Evolutionary conservation across 2,329 filamentous ascomycete genomes (phyloP), one percentile per base, ranked within the genome.

Genomic region (Penicillium sp.): DNA sequence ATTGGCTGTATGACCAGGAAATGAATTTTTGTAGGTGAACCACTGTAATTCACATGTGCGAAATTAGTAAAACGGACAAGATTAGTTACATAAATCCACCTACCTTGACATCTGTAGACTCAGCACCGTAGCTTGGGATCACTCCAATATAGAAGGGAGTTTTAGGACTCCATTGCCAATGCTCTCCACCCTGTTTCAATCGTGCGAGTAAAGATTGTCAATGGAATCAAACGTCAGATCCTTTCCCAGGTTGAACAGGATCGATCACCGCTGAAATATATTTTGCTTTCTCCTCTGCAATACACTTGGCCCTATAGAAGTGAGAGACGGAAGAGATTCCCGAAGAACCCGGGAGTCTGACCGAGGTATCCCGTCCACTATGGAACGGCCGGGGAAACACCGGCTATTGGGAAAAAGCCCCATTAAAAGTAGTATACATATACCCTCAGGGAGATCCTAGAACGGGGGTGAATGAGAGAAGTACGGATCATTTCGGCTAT

Each of bases 91-190:
- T 15, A 4, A 45, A 9, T 27, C 11, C 20, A 20, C 33, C 4
- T 50, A 69, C 68, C 61, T 67, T 71, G 14, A 73, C 63, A 55
- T 79, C 75, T 11, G 58, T 56, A 6, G 69, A 58, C 8, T 69
- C 61, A 1, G 61, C 57, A 0, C 60, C 61, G 7, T 53, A 50
- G 3, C 65, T 62, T 1, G 68, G 42, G 33, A 74, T 37, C 1
- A 74, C 59, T 0, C 69, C 69, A 25, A 68, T 15, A 46, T 67
- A 69, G 26, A 69, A 59, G 3, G 70, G 69, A 4, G 64, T 64
- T 11, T 69, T 61, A 1, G 69, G 65, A 46, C 72, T 67, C 69
- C 73, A 77, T 51, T 72, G 66, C 71, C 71, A 78, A 57, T 78
- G 73, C 42, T 77, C 65, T 0, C 70, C 74, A 6, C 76, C 75